A percentile compares a stretch with the other conserved stretches of the same genome.
These are phyloP conservation scores for Litsea cubeba DNA, from an alignment of 164 flowering plant genomes.

Conservation along the genomic window DNA sequence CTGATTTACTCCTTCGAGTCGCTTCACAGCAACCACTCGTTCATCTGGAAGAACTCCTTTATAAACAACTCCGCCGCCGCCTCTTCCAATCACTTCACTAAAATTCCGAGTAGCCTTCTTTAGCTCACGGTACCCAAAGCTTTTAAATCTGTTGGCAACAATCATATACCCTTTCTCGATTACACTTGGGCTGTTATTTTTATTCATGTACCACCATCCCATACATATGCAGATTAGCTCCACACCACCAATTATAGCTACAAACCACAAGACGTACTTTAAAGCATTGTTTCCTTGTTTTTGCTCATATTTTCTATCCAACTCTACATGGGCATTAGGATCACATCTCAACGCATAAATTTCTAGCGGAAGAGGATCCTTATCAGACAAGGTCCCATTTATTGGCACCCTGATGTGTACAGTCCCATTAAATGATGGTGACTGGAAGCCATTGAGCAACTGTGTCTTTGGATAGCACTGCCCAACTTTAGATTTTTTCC, in stretches of 20 bases:
- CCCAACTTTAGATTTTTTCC: not conserved
- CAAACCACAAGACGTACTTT: conserved; percentile 3
- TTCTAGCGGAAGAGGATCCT: no score
- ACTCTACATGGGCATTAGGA: not conserved
- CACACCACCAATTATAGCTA: conserved; percentile 8
- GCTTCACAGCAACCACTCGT: conserved; percentile 23
- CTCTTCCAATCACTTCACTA: not conserved
- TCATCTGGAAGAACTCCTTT: conserved; percentile 19
- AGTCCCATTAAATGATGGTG: not conserved
- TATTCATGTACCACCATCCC: conserved; percentile 11
- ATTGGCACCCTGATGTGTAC: conserved; percentile 13
- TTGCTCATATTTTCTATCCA: not conserved
- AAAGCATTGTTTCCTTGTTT: not conserved
- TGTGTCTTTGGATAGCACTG: conserved; percentile 8
- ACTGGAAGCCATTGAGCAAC: conserved; percentile 9
- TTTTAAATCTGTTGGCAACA: not conserved
- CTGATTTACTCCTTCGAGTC: conserved; percentile 15
- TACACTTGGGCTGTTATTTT: not conserved
- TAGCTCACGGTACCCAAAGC: not conserved
- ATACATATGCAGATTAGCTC: conserved; percentile 12
- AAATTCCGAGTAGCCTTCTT: not conserved
- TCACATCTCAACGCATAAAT: not conserved
- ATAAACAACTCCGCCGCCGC: conserved; percentile 23
- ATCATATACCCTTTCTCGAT: conserved; percentile 5
- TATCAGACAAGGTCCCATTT: not conserved